phyloP scores from a whole-genome alignment of 2,329 filamentous ascomycete genomes.

The Leptographium galeiforme region DNA sequence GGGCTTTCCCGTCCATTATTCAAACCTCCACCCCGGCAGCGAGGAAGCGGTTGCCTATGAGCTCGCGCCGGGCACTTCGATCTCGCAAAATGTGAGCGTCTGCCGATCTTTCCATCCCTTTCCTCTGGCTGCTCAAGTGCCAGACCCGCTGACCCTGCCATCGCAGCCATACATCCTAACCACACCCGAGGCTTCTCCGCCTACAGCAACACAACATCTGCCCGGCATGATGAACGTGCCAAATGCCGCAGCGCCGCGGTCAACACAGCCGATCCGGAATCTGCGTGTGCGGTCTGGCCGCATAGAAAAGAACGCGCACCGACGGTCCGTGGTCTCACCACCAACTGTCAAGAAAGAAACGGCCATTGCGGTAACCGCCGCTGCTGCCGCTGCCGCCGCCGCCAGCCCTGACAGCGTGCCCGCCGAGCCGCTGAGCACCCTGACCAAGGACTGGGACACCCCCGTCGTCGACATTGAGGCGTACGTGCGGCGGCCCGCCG shows the following conservation, averaged over 20 bases:
- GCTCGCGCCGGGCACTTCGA: background rate
- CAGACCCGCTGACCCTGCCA: too few species aligned
- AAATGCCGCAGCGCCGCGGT: conserved; percentile 14
- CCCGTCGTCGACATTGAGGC: conserved; percentile 64
- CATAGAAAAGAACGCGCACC: conserved; percentile 26
- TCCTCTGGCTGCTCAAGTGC: background rate
- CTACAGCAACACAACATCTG: conserved; percentile 20
- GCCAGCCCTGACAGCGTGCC: conserved; percentile 24
- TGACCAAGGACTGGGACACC: conserved; percentile 51
- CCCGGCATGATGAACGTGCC: conserved; percentile 13
- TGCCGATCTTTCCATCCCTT: background rate
- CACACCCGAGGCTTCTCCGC: conserved; percentile 24
- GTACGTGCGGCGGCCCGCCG: conserved; percentile 61
- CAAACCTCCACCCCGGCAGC: background rate
- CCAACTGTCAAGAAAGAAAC: conserved; percentile 20
- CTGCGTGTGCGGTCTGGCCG: conserved; percentile 18
- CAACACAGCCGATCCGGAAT: conserved; percentile 19
- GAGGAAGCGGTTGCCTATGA: conserved; percentile 4
- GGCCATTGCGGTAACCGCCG: conserved; percentile 16
- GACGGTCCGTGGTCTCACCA: conserved; percentile 14
- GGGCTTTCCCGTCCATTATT: conserved; percentile 9
- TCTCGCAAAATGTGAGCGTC: conserved; percentile 5
- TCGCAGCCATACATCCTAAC: conserved; percentile 5
- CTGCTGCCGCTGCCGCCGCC: background rate
- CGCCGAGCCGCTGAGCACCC: conserved; percentile 53